A percentile compares a stretch with the other conserved stretches of the same genome.
Conservation (phyloP, 1,284 basidiomycete genomes). For the Malassezia pachydermatis region DNA sequence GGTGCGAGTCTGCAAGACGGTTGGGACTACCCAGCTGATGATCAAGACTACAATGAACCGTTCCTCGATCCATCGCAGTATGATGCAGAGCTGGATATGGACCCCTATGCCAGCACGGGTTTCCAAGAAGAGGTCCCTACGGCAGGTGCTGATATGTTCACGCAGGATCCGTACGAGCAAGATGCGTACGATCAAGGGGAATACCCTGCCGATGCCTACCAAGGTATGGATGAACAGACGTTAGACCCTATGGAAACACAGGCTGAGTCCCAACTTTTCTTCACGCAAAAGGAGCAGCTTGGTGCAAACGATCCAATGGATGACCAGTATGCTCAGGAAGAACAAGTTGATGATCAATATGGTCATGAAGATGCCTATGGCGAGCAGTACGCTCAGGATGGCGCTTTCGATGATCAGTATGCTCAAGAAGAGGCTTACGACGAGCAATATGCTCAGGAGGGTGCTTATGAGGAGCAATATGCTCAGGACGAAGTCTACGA, state of each 20-base stretch:
- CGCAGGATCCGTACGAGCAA: too few species aligned
- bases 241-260: too few species aligned
- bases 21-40: slow-evolving; percentile 14
- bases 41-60: slow-evolving; percentile 1
- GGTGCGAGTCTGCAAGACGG: not conserved
- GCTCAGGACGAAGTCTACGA: not conserved
- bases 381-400: not conserved
- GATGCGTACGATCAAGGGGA: not conserved
- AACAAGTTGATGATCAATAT: too few species aligned
- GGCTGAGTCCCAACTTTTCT: too few species aligned
- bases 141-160: too few species aligned
- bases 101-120: too few species aligned
- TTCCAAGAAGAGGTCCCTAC: too few species aligned
- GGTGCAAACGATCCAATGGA: too few species aligned
- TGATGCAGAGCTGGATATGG: slow-evolving; percentile 11
- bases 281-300: too few species aligned
- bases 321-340: too few species aligned
- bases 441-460: not conserved
- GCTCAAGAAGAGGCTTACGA: not conserved
- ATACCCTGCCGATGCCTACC: too few species aligned
- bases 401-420: not conserved
- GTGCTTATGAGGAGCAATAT: not conserved
- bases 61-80: slow-evolving; percentile 20
- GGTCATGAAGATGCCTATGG: not conserved
- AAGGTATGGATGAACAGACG: too few species aligned